These are phyloP conservation scores for Trichoderma sp. DNA, from an alignment of 2,329 filamentous ascomycete genomes.

Conservation along the genomic window DNA sequence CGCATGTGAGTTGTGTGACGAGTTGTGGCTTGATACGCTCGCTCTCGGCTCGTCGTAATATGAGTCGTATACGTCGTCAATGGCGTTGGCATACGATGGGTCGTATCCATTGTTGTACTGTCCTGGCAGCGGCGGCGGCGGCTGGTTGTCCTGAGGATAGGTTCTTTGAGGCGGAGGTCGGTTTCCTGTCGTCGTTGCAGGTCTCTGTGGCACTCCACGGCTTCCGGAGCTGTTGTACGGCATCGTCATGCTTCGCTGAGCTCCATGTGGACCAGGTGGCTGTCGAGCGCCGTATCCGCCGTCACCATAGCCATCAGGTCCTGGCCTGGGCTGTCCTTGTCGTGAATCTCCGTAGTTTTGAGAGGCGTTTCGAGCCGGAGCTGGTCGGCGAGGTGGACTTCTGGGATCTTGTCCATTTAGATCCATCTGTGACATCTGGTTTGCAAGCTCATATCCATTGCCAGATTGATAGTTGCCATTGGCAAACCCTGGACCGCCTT, in stretches of 20 bases:
- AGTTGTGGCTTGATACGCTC: constrained; percentile 36
- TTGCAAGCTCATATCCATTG: constrained; percentile 36
- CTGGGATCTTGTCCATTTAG: constrained; percentile 39
- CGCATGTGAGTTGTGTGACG: constrained; percentile 27
- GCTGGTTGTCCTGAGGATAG: constrained; percentile 45
- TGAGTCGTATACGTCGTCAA: constrained; percentile 58
- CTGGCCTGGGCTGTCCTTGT: constrained; percentile 38
- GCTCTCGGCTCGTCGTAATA: constrained; percentile 53
- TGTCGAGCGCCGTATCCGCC: constrained; percentile 32
- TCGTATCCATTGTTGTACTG: constrained; percentile 38
- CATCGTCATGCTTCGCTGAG: constrained; percentile 65
- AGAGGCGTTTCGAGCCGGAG: constrained; percentile 36
- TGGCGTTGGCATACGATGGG: constrained; percentile 41
- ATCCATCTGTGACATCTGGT: constrained; percentile 45
- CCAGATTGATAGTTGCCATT: constrained; percentile 33
- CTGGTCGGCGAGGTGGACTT: constrained; percentile 32
- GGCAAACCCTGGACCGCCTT: constrained; percentile 35
- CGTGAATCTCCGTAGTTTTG: constrained; percentile 42
- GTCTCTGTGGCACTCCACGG: constrained; percentile 54
- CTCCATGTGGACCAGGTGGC: constrained; percentile 49
- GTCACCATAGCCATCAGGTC: constrained; percentile 34
- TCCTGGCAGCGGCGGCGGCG: constrained; percentile 19
- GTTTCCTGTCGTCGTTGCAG: constrained; percentile 58
- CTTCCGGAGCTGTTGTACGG: constrained; percentile 53
- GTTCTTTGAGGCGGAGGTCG: constrained; percentile 58